Evolutionary conservation across 192 early-diverging fungal genomes (phyloP).

Genomic region (Gamsiella multidivaricata): DNA sequence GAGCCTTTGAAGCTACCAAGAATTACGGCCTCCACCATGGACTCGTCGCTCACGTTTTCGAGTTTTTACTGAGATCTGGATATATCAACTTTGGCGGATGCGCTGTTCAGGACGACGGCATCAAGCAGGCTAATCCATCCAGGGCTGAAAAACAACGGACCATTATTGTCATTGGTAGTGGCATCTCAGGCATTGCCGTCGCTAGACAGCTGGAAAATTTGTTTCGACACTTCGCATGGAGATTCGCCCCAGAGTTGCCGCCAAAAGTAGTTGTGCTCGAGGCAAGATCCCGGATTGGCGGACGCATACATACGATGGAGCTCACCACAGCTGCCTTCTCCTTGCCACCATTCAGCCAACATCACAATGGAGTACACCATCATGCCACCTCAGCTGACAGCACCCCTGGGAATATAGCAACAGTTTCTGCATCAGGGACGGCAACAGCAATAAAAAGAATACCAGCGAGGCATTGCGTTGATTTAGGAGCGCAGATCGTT

Average conservation of each 20-base stretch:
- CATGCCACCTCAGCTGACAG: too few relatives aligned
- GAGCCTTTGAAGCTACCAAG: conserved; percentile 37
- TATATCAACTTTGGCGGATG: conserved; percentile 65
- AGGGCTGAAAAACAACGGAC: conserved; percentile 5
- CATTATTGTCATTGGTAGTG: conserved; percentile 55
- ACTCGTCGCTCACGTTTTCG: conserved; percentile 48
- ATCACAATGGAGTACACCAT: too few relatives aligned
- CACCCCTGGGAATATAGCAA: too few relatives aligned
- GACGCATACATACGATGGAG: conserved; percentile 60
- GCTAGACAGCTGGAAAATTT: conserved; percentile 61
- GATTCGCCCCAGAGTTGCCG: conserved; percentile 26
- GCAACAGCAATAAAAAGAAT: neutral
- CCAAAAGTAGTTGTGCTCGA: conserved; percentile 59
- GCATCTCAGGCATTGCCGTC: conserved; percentile 55
- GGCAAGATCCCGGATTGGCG: conserved; percentile 58
- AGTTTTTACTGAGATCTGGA: conserved; percentile 58
- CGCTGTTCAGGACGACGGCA: conserved; percentile 10
- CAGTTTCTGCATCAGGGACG: neutral
- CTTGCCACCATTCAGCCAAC: too few relatives aligned
- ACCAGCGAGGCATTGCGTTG: conserved; percentile 44
- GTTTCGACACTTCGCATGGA: conserved; percentile 46
- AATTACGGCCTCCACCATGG: conserved; percentile 30
- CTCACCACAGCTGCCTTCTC: conserved; percentile 17
- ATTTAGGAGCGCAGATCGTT: conserved; percentile 60
- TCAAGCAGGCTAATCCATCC: neutral